Conservation (phyloP, 768 basidiomycete genomes). For the Mycena epipterygia region DNA sequence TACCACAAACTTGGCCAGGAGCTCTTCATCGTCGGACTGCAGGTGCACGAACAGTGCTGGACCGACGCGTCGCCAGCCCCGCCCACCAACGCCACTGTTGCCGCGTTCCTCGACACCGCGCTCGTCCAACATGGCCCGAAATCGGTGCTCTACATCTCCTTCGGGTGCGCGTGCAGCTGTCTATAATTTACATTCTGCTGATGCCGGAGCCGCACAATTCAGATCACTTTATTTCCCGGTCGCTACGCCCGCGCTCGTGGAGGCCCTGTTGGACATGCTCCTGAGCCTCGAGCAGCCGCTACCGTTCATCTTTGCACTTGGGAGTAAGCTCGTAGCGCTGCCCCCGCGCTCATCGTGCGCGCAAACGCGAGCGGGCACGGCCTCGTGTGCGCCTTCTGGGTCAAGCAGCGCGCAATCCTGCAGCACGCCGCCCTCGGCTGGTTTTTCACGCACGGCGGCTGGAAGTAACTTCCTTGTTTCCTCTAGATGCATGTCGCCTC, state of each 20-base stretch:
- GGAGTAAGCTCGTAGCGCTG: constrained; percentile 7
- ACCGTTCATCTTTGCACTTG: constrained; percentile 28
- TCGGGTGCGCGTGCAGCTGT: constrained; percentile 11
- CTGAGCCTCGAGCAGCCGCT: constrained; percentile 21
- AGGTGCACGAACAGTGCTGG: constrained; percentile 17
- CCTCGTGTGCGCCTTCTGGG: no score
- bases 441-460: not conserved
- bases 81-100: constrained; percentile 4
- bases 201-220: no score
- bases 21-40: constrained; percentile 23
- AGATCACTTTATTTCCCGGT: constrained; percentile 28
- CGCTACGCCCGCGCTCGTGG: constrained; percentile 12
- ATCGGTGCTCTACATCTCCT: constrained; percentile 28
- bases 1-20: constrained; percentile 21
- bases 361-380: constrained; percentile 22
- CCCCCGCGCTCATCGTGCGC: constrained; percentile 14
- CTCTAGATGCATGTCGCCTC: no score
- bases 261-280: constrained; percentile 20
- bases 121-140: constrained; percentile 3
- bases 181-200: no score
- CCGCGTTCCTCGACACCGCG: constrained; percentile 17
- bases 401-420: no score
- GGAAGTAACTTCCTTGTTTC: no score
- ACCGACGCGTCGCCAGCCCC: not conserved
- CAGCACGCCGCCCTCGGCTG: no score